Base-by-base conservation (phyloP, 192 early-diverging fungal genomes). In the Linnemannia exigua region DNA sequence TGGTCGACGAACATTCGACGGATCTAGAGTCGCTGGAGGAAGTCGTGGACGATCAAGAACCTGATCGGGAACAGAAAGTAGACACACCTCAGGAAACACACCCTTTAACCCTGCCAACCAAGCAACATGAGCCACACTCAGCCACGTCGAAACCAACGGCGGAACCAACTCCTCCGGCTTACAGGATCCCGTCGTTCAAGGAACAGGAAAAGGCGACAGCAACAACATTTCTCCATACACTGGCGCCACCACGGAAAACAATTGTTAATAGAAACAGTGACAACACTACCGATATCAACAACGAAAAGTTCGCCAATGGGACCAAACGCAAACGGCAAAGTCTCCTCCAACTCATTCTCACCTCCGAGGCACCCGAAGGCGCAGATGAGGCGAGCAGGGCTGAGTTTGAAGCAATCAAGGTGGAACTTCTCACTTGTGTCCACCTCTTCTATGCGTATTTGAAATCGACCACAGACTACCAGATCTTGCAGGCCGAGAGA, bases 401-500 rank as follows among this genome's bases (percentile, higher is more conserved):
- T 11, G 74, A 75, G 20, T 75, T 75, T 44, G 74, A 75, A 19
- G 14, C 17, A 36, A 33, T 75, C 22, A 58, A 52, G 44, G 17
- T 16, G 54, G 74, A 48, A 4, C 17, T 75, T 20, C 37, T 75
- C 37, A 41, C 51, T 11, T 75, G 74, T 12, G 52, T 58, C 5
- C 47, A 75, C 14, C 36, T 75, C 0, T 75, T 75, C 12, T 75
- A 47, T 36, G 47, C 74, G 22, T 75, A 37, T 31, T 25, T 75
- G 9, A 75, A 63, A 46, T 75, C 74, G 20, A 75, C 74, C 8
- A 63, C 54, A 17, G 74, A 44, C 14, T 47, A 38, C n/a, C 74
- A 75, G 58, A 51, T 75, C 37, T 52, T 75, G 54, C 74, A 75
- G 15, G 47, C 74, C 14, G 74, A 75, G 31, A 37, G 37, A 61